A percentile compares a stretch with the other conserved stretches of the same genome.
phyloP scores from a whole-genome alignment of 306 rosid genomes.

The Cicer pinnatifidum region DNA sequence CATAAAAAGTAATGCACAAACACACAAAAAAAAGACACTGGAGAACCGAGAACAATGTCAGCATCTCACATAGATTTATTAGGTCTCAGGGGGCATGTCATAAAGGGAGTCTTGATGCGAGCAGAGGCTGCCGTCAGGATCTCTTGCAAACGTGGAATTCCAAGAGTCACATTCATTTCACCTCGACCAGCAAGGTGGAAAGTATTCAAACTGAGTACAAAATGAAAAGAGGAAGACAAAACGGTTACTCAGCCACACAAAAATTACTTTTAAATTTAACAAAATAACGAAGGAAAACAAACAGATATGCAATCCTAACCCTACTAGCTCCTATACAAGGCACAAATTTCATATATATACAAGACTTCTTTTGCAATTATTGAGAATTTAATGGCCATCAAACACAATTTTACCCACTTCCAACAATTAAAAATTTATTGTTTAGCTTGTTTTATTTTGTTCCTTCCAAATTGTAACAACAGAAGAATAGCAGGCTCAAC shows the following conservation, averaged over 20 bases:
- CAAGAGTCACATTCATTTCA: conserved; percentile 97
- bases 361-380: neutral
- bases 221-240: neutral
- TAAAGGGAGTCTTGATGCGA: conserved; percentile 81
- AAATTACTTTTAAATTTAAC: neutral
- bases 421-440: conserved; percentile 5
- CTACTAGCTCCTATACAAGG: neutral
- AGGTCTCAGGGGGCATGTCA: conserved; percentile 82
- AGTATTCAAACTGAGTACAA: conserved; percentile 73
- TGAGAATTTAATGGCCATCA: neutral
- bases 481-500: neutral
- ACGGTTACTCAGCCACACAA: neutral
- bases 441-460: neutral
- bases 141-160: conserved; percentile 93
- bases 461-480: neutral
- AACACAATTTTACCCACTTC: conserved; percentile 4
- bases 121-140: conserved; percentile 80
- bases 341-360: conserved; percentile 5
- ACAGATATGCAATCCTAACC: conserved; percentile 25
- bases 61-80: conserved; percentile 70
- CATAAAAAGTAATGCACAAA: conserved; percentile 1
- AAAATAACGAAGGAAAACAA: conserved; percentile 21
- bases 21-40: neutral
- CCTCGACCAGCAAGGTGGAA: conserved; percentile 97
- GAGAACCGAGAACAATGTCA: conserved; percentile 34